Conservation (phyloP, 78 protist species). For the Bigelowiella natans region DNA sequence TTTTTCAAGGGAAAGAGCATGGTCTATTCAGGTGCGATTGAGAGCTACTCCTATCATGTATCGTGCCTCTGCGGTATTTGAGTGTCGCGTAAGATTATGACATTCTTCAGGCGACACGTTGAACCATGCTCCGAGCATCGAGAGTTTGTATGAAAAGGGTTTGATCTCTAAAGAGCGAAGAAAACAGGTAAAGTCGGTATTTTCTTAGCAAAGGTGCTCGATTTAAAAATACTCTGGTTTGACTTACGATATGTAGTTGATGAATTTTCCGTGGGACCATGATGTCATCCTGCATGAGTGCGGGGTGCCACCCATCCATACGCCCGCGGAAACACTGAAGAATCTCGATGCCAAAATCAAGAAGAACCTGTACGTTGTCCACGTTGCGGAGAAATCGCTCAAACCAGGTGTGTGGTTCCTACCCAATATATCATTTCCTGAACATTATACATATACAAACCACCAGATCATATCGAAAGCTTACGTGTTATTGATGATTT, state of each 20-base stretch:
- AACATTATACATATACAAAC: background rate
- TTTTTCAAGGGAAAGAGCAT: background rate
- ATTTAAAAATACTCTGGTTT: too few species aligned
- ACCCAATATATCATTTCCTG: background rate
- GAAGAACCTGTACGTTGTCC: background rate
- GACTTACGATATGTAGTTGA: too few species aligned
- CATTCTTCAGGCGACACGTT: background rate
- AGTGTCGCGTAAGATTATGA: too few species aligned
- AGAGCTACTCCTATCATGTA: too few species aligned
- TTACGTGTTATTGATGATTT: too few species aligned
- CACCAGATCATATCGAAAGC: background rate
- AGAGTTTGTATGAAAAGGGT: background rate
- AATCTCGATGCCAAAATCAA: background rate
- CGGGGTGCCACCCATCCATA: slow-evolving; percentile 64
- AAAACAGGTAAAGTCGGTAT: background rate
- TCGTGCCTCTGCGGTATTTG: too few species aligned
- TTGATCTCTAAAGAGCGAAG: background rate
- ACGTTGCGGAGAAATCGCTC: background rate
- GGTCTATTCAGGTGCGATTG: background rate
- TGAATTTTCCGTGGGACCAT: slow-evolving; percentile 41
- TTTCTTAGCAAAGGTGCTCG: too few species aligned
- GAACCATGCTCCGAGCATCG: background rate
- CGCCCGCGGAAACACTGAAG: slow-evolving; percentile 42
- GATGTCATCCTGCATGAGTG: slow-evolving; percentile 55
- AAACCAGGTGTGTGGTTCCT: background rate